These are phyloP conservation scores for Cicer bijugum DNA, from an alignment of 306 rosid species.

Conservation along the genomic window DNA sequence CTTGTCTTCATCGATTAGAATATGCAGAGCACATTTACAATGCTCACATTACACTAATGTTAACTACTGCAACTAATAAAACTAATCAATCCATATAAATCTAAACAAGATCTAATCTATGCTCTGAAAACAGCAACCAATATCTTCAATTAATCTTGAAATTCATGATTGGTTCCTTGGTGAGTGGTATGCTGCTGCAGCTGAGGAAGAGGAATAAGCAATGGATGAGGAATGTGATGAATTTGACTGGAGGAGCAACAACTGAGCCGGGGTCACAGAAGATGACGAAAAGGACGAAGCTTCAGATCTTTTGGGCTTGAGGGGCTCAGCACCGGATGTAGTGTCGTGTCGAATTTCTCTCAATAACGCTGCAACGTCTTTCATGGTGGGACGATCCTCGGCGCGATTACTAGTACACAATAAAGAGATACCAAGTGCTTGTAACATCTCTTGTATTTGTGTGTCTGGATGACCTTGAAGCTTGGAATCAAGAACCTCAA, in stretches of 20 bases:
- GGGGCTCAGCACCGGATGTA: slow-evolving; percentile 51
- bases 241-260: slow-evolving; percentile 62
- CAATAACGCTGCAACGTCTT: slow-evolving; percentile 83
- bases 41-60: slow-evolving; percentile 41
- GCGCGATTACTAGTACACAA: slow-evolving; percentile 77
- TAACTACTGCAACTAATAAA: slow-evolving; percentile 42
- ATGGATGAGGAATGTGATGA: slow-evolving; percentile 74
- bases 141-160: slow-evolving; percentile 15
- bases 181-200: slow-evolving; percentile 49
- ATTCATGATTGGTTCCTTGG: slow-evolving; percentile 46
- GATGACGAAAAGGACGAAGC: slow-evolving; percentile 56
- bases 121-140: slow-evolving; percentile 1
- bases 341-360: slow-evolving; percentile 69
- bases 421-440: slow-evolving; percentile 78
- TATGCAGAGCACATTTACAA: slow-evolving; percentile 42
- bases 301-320: slow-evolving; percentile 56
- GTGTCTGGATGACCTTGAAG: slow-evolving; percentile 77
- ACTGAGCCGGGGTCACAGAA: slow-evolving; percentile 61
- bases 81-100: slow-evolving; percentile 38
- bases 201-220: slow-evolving; percentile 66
- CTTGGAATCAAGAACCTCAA: slow-evolving; percentile 71
- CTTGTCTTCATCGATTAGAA: slow-evolving; percentile 37
- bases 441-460: slow-evolving; percentile 81
- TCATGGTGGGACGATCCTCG: slow-evolving; percentile 89
- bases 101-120: slow-evolving; percentile 37